A percentile compares a stretch with the other conserved stretches of the same genome.
Conservation (phyloP, 306 rosid species). For the Rosa persica region DNA sequence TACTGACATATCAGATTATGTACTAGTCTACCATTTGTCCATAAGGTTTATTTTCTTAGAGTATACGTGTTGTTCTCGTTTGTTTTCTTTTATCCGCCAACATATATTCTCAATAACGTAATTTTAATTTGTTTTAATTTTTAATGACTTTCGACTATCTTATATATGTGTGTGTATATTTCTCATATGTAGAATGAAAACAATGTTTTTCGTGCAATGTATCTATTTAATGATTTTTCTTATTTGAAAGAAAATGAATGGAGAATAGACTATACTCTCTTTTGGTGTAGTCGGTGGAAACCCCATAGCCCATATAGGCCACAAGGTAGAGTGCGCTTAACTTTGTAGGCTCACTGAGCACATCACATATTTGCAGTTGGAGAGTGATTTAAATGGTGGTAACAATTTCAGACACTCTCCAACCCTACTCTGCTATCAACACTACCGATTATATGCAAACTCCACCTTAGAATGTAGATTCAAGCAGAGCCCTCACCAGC, state of each 20-base stretch:
- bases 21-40: not conserved
- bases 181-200: too few species aligned
- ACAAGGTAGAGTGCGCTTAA: not conserved
- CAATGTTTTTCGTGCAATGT: too few species aligned
- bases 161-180: too few species aligned
- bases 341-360: not conserved
- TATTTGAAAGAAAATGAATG: not conserved
- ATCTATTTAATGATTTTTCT: not conserved
- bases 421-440: not conserved
- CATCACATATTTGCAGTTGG: not conserved
- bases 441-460: not conserved
- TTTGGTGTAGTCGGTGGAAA: not conserved
- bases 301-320: not conserved
- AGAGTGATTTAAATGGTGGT: not conserved
- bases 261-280: not conserved
- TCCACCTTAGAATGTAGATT: not conserved
- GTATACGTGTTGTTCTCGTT: too few species aligned
- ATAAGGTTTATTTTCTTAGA: not conserved
- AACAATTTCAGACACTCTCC: not conserved
- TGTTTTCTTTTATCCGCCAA: too few species aligned
- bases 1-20: not conserved
- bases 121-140: not conserved
- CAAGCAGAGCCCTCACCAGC: not conserved
- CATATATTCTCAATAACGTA: too few species aligned
- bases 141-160: too few species aligned